Evolutionary conservation across 139 green algal species (phyloP), one percentile per base, ranked within the genome.

Genomic region (Gonium pectorale): DNA sequence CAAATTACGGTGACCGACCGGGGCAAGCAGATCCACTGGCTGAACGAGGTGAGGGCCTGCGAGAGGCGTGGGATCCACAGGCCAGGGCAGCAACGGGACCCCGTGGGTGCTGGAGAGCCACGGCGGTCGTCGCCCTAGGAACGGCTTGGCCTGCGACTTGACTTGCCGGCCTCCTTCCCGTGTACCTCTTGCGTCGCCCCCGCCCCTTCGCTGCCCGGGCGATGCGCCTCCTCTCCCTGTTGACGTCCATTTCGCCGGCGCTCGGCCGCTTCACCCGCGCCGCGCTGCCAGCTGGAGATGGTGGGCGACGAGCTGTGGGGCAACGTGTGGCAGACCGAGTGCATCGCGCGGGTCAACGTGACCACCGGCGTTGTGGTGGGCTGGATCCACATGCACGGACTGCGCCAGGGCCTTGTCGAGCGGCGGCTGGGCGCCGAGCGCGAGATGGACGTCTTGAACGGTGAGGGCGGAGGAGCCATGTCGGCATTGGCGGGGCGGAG

Each of bases 291-390:
- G 94, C 83, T 98, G 66, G 96, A 98, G 90, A 89, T 87, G 40
- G 87, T 98, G 1, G 90, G 96, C 8, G 93, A 93, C 3, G 86
- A 95, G 70, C 77, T 98, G 44, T 97, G 92, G 91, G 95, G 89
- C 69, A 98, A 98, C 80, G 70, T 98, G 0, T 98, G 94, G 93
- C 81, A 93, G 81, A 95, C 89, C 2, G 92, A 98, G 33, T 98
- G 96, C 89, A 96, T 98, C 31, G 95, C 94, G 1, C 87, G 90
- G 49, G 95, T 98, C 44, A 83, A 96, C 70, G 89, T 93, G 0
- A 62, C 46, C 0, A 92, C 71, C 0, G 94, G 94, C 0, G 31
- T 56, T 41, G 78, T 84, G 40, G 19, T 38, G 63, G 90, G 89
- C 56, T 98, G 95, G 94, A 60, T 96, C 68, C 80, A 94, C 37